Conservation (phyloP, 768 basidiomycete species). For the Phylloporus scabripes region DNA sequence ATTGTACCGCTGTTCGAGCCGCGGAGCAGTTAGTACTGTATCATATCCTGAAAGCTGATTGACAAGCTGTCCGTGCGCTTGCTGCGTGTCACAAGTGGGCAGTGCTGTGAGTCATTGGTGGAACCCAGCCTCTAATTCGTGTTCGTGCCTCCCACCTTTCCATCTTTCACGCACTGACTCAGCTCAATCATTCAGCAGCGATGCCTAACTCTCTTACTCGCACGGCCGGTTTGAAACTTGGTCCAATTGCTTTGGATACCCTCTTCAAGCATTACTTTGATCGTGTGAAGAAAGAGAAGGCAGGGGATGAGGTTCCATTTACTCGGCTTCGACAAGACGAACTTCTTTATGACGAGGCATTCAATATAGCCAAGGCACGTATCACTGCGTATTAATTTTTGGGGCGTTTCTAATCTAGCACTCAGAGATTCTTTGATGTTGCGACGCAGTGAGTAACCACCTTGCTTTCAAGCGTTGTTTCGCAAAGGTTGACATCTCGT, state of each 20-base stretch:
- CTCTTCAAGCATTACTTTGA: conserved; percentile 85
- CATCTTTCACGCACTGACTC: not conserved
- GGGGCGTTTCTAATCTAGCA: not conserved
- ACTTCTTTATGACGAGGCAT: conserved; percentile 75
- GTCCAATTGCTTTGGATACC: conserved; percentile 67
- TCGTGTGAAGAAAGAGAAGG: conserved; percentile 42
- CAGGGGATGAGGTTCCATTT: conserved; percentile 35
- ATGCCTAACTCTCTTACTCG: conserved; percentile 55
- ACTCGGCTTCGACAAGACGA: conserved; percentile 63
- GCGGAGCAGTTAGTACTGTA: no score
- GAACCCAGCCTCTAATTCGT: not conserved
- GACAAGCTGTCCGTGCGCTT: no score
- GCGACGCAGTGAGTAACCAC: conserved; percentile 52
- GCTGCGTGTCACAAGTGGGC: not conserved
- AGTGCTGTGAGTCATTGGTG: not conserved
- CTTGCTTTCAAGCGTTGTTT: not conserved
- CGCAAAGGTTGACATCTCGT: not conserved
- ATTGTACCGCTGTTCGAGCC: no score
- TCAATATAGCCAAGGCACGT: conserved; percentile 67
- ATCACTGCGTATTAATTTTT: not conserved
- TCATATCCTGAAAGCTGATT: no score
- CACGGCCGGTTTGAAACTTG: conserved; percentile 58
- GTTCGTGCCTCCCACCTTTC: not conserved
- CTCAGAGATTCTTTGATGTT: conserved; percentile 68
- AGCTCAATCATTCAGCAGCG: not conserved